Conservation (phyloP, 148 eudicot species). For the Rhododendron williamsianum region DNA sequence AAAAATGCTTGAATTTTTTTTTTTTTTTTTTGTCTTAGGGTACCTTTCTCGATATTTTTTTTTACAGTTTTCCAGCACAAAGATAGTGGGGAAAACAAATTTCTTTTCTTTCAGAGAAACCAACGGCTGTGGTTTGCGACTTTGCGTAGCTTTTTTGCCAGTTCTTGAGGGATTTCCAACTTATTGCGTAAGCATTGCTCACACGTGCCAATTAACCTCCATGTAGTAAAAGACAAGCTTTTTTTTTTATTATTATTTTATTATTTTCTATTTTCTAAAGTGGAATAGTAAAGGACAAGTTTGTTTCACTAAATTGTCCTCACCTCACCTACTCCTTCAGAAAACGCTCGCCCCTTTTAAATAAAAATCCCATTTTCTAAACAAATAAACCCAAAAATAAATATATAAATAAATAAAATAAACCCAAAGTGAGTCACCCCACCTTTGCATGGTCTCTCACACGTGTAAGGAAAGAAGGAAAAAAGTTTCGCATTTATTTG, state of each 20-base stretch:
- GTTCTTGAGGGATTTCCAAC: background rate
- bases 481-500: background rate
- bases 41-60: too few species aligned
- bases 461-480: background rate
- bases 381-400: background rate
- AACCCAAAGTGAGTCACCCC: background rate
- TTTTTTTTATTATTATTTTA: too few species aligned
- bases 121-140: background rate
- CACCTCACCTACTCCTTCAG: background rate
- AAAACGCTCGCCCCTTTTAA: background rate
- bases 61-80: background rate
- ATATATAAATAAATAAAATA: background rate
- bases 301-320: constrained; percentile 15
- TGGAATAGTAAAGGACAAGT: constrained; percentile 4
- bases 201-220: constrained; percentile 7
- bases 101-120: background rate
- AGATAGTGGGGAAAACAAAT: background rate
- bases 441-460: background rate
- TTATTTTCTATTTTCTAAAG: too few species aligned
- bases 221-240: constrained; percentile 3
- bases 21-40: background rate
- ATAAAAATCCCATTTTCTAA: background rate
- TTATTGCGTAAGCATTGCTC: background rate
- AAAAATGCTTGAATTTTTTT: background rate
- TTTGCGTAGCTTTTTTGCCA: too few species aligned